phyloP scores from a whole-genome alignment of 352 stramenopile species.

The Phytophthora syringae region DNA sequence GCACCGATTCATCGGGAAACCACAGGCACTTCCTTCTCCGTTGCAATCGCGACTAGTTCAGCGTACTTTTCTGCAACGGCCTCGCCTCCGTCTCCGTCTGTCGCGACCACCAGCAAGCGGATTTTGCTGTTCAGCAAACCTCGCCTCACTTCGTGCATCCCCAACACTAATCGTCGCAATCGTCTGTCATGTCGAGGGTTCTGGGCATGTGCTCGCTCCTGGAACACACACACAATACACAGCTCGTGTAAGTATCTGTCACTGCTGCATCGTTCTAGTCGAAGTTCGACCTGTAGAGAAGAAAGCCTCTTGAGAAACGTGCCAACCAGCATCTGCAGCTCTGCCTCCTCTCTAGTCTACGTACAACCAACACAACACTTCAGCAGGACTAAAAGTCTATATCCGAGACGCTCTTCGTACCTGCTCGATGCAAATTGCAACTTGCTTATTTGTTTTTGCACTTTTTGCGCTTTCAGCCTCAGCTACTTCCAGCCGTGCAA shows the following conservation, averaged over 20 bases:
- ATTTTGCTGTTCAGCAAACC: slow-evolving; percentile 87
- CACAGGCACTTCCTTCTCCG: slow-evolving; percentile 51
- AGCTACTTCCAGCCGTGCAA: not conserved
- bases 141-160: slow-evolving; percentile 91
- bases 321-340: slow-evolving; percentile 20
- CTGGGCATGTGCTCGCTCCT: slow-evolving; percentile 76
- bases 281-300: slow-evolving; percentile 35
- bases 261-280: not conserved
- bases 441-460: slow-evolving; percentile 3
- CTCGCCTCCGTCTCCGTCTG: slow-evolving; percentile 87
- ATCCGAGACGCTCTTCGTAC: too few species aligned
- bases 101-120: slow-evolving; percentile 89
- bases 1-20: slow-evolving; percentile 55
- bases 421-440: slow-evolving; percentile 8
- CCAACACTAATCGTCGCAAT: slow-evolving; percentile 88
- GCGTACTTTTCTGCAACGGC: slow-evolving; percentile 82
- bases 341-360: slow-evolving; percentile 13
- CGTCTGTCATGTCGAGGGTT: slow-evolving; percentile 72
- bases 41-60: slow-evolving; percentile 83
- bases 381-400: too few species aligned
- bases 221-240: slow-evolving; percentile 7
- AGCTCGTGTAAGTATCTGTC: not conserved
- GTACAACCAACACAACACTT: too few species aligned
- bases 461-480: not conserved
- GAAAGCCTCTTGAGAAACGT: slow-evolving; percentile 37